phyloP scores from a whole-genome alignment of 345 rosid genomes.

The Salix caprea region DNA sequence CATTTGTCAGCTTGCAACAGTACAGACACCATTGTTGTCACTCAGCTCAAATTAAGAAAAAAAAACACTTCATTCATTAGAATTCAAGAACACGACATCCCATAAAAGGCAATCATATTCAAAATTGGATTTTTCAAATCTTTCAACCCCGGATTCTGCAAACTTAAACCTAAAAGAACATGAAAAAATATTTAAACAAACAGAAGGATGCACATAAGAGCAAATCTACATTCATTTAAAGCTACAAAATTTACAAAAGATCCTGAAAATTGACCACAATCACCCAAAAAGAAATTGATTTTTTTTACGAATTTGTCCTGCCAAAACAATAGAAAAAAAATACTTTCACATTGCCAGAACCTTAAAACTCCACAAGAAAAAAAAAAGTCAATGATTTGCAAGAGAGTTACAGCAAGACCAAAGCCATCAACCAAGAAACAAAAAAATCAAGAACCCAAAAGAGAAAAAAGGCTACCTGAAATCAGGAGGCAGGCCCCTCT shows the following conservation, averaged over 20 bases:
- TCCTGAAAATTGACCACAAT: neutral
- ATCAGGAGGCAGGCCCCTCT: constrained; percentile 21
- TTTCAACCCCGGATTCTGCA: constrained; percentile 5
- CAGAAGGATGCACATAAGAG: neutral
- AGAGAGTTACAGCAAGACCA: neutral
- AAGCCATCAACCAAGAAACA: neutral
- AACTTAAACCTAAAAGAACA: neutral
- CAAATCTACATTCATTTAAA: constrained; percentile 11
- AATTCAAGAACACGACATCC: constrained; percentile 5
- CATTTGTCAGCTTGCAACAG: constrained; percentile 9
- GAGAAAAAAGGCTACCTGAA: constrained; percentile 14
- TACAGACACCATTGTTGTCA: neutral
- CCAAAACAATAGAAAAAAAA: constrained; percentile 2
- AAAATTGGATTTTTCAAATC: constrained; percentile 9
- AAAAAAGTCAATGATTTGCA: neutral
- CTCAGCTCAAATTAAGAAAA: neutral
- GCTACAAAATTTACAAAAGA: constrained; percentile 7
- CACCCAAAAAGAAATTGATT: neutral
- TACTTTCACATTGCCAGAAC: neutral
- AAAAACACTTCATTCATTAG: neutral
- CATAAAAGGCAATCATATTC: constrained; percentile 2
- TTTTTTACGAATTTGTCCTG: constrained; percentile 5
- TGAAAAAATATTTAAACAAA: neutral
- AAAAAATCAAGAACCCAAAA: neutral
- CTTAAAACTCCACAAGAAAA: neutral